Evolutionary conservation across 352 stramenopile species (phyloP).

Genomic region (Globisporangium recalcitrans): DNA sequence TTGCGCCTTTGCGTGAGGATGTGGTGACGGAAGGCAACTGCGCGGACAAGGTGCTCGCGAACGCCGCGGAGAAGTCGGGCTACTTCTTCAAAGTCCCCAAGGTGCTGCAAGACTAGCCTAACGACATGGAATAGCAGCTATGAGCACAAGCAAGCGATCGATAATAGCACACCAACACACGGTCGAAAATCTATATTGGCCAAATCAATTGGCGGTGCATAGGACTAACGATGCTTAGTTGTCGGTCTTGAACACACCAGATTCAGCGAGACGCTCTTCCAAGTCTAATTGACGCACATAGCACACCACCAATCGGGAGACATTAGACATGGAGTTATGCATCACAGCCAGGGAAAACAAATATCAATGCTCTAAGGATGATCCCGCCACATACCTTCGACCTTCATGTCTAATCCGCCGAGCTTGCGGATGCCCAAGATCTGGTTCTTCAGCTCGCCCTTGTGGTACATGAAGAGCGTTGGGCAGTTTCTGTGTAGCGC

Average conservation of each 20-base stretch:
- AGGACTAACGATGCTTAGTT: constrained; percentile 14
- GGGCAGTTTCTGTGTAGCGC: constrained; percentile 70
- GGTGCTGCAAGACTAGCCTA: constrained; percentile 70
- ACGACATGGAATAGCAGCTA: neutral
- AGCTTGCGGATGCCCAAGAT: constrained; percentile 86
- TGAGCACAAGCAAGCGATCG: constrained; percentile 9
- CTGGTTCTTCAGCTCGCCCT: constrained; percentile 86
- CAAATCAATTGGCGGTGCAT: neutral
- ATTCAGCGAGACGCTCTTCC: constrained; percentile 82
- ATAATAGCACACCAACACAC: neutral
- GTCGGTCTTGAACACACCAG: constrained; percentile 56
- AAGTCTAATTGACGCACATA: constrained; percentile 41
- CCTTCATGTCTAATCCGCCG: constrained; percentile 82
- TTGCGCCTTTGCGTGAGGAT: constrained; percentile 66
- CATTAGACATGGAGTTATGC: neutral
- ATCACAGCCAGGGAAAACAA: constrained; percentile 14
- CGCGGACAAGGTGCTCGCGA: constrained; percentile 64
- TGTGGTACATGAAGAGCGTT: constrained; percentile 92
- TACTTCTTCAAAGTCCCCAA: constrained; percentile 88
- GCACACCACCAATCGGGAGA: neutral
- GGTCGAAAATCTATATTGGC: constrained; percentile 13
- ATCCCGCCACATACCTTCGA: constrained; percentile 42
- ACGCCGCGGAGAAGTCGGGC: constrained; percentile 66
- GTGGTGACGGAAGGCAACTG: constrained; percentile 72
- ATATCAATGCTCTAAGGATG: neutral